Evolutionary conservation across 2,329 filamentous ascomycete genomes (phyloP), one percentile per base, ranked within the genome.

Genomic region (Epichloe coenophiala): DNA sequence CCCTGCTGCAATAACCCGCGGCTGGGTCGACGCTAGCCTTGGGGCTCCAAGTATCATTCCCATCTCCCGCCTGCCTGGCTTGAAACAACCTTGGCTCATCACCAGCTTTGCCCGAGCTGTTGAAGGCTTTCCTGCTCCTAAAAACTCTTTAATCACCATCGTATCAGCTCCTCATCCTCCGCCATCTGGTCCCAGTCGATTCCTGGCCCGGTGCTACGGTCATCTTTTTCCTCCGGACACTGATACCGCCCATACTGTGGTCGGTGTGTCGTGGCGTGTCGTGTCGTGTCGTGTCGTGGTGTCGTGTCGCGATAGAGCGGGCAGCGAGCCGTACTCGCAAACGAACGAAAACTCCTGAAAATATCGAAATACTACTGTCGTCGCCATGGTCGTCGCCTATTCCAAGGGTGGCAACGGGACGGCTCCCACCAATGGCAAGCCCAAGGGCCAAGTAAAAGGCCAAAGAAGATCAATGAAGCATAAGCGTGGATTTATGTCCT

Each of bases 341-440:
- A 48, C 27, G 8, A 41, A 48, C 4, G 5, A 44, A 27, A 6
- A 45, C 9, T 5, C n/a, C 5, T 9, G 5, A 2, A 3, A n/a
- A 17, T 7, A 9, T 6, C 0, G 42, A 12, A 8, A 15, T 2
- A 1, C 33, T 15, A 21, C 13, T 45, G 15, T 42, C 36, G n/a
- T 33, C 46, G 37, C 21, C 43, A 53, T 53, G 52, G 56, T 56
- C 58, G 70, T 71, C 68, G 64, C 59, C 56, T 61, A 66, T 58
- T 54, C 63, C 51, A 59, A 56, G 53, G 59, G 60, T 57, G 62
- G 64, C 53, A 75, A 71, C 59, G 69, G 71, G 57, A 63, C 67
- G 47, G 56, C 62, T 49, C 67, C 68, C 48, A 53, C 54, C 43
- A 66, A 65, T 51, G 61, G 59, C 47, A 62, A 66, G 54, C 52